phyloP scores from a whole-genome alignment of 306 rosid genomes.

The Parietaria judaica region DNA sequence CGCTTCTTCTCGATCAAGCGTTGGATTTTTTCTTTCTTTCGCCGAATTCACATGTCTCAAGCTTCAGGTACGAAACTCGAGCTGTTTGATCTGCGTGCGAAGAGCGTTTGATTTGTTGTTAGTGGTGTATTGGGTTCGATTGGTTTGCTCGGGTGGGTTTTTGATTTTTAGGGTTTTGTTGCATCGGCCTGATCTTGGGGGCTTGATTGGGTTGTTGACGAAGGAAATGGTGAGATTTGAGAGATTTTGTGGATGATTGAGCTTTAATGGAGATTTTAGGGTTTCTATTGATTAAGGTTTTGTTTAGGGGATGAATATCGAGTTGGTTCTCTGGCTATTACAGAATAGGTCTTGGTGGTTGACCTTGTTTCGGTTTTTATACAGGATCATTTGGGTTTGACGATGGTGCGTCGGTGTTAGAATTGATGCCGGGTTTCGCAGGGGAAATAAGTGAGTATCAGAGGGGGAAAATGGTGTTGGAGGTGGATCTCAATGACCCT shows the following conservation, averaged over 20 bases:
- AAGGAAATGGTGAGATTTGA: background rate
- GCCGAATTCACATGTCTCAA: background rate
- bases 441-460: constrained; percentile 7
- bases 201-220: background rate
- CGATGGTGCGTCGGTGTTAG: constrained; percentile 10
- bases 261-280: background rate
- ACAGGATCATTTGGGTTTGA: constrained; percentile 5
- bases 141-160: background rate
- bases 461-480: constrained; percentile 22
- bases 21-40: background rate
- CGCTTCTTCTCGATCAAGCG: background rate
- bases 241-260: background rate
- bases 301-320: background rate
- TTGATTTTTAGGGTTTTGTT: background rate
- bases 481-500: constrained; percentile 31
- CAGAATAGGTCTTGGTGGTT: background rate
- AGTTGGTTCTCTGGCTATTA: too few species aligned
- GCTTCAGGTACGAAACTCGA: constrained; percentile 17
- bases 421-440: constrained; percentile 3
- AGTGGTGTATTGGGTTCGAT: background rate
- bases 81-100: background rate
- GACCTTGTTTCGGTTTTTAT: constrained; percentile 1
- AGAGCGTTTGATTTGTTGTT: background rate
- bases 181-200: background rate
- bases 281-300: background rate